Conservation (phyloP, 768 basidiomycete species). For the Leccinellum rugosiceps region DNA sequence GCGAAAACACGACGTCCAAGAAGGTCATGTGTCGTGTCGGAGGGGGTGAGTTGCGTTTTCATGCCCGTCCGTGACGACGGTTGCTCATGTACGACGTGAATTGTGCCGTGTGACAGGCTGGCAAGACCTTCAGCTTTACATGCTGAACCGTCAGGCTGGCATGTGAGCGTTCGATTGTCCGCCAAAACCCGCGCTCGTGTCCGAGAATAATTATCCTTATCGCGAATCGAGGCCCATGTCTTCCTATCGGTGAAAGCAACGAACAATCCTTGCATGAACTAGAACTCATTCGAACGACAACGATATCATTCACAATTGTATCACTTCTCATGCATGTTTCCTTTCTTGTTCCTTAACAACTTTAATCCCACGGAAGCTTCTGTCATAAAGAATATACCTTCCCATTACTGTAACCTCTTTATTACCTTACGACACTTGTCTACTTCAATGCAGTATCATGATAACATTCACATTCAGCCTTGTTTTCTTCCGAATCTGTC, state of each 20-base stretch:
- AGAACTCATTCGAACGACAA: slow-evolving; percentile 26
- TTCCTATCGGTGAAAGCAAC: slow-evolving; percentile 11
- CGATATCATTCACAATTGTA: slow-evolving; percentile 28
- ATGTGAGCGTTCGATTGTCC: slow-evolving; percentile 33
- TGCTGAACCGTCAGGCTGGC: slow-evolving; percentile 73
- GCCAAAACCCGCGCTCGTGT: background rate
- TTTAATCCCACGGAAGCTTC: slow-evolving; percentile 1
- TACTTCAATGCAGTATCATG: slow-evolving; percentile 10
- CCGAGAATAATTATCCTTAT: background rate
- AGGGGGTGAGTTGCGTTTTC: slow-evolving; percentile 54
- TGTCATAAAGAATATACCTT: background rate
- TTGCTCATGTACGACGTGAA: slow-evolving; percentile 1
- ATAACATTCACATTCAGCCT: background rate
- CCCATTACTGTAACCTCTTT: slow-evolving; percentile 3
- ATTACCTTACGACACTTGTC: slow-evolving; percentile 11
- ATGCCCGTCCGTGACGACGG: background rate
- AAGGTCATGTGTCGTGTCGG: slow-evolving; percentile 93
- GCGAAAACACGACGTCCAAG: slow-evolving; percentile 49
- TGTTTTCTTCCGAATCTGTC: background rate
- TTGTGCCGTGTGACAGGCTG: slow-evolving; percentile 46
- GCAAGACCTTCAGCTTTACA: slow-evolving; percentile 77
- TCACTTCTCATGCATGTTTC: slow-evolving; percentile 18
- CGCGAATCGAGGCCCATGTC: slow-evolving; percentile 5
- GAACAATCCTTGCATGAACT: slow-evolving; percentile 25
- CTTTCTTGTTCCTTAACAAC: slow-evolving; percentile 1